Conservation (phyloP, 2,329 filamentous ascomycete species). For the Dactylellina parvicollis region DNA sequence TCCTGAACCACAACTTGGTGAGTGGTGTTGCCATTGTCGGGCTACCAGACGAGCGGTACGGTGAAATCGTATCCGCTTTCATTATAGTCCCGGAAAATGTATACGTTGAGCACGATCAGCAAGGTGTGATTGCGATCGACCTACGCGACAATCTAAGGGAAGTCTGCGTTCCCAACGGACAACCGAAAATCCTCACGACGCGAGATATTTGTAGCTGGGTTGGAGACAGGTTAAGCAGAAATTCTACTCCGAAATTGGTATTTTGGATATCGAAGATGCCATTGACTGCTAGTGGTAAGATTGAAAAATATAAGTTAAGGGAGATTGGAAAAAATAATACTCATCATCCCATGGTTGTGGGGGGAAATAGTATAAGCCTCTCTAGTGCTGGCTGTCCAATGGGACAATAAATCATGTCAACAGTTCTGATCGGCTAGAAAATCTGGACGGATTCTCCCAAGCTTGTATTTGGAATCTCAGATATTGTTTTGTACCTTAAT, state of each 20-base stretch:
- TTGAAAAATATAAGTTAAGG: conserved; percentile 77
- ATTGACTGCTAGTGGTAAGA: conserved; percentile 95
- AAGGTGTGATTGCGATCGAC: neutral
- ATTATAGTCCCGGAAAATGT: conserved; percentile 61
- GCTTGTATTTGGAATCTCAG: too few species aligned
- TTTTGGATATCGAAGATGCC: conserved; percentile 86
- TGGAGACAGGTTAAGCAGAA: conserved; percentile 71
- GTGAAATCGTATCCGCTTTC: conserved; percentile 87
- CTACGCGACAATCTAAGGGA: neutral
- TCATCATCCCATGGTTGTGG: too few species aligned
- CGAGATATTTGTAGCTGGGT: conserved; percentile 78
- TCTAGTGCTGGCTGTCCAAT: too few species aligned
- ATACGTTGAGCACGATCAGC: neutral
- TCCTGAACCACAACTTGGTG: conserved; percentile 76
- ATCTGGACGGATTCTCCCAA: too few species aligned
- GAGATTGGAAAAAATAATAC: conserved; percentile 24
- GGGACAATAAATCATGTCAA: too few species aligned
- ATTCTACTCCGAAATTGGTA: conserved; percentile 88
- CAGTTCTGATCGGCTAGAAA: too few species aligned
- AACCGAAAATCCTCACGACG: conserved; percentile 63
- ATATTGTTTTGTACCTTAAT: too few species aligned
- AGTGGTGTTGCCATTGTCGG: conserved; percentile 84
- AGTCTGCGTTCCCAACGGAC: conserved; percentile 21
- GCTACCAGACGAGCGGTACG: conserved; percentile 80
- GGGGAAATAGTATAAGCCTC: too few species aligned